These are phyloP conservation scores for Exophiala dermatitidis DNA, from an alignment of 2,329 filamentous ascomycete genomes.

Conservation along the genomic window DNA sequence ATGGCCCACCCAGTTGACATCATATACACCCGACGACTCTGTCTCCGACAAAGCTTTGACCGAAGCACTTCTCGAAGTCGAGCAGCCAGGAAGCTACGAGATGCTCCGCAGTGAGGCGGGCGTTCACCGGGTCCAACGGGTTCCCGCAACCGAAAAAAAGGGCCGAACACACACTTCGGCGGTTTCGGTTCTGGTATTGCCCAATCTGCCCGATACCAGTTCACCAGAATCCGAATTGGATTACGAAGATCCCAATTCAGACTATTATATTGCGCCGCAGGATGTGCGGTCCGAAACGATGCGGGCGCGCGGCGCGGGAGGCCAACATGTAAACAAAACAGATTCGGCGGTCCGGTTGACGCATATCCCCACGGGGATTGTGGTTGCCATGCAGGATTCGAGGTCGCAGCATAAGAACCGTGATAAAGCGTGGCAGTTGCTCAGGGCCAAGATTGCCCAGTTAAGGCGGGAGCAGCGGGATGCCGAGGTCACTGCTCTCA, in stretches of 20 bases:
- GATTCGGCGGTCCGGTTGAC: slow-evolving; percentile 92
- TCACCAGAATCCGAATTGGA: slow-evolving; percentile 48
- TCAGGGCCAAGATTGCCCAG: slow-evolving; percentile 76
- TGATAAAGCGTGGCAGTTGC: slow-evolving; percentile 74
- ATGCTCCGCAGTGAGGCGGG: slow-evolving; percentile 79
- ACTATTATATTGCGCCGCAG: slow-evolving; percentile 79
- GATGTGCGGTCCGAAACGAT: slow-evolving; percentile 84
- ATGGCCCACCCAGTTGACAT: slow-evolving; percentile 61
- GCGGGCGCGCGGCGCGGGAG: slow-evolving; percentile 84
- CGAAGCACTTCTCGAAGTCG: slow-evolving; percentile 82
- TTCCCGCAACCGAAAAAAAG: slow-evolving; percentile 83
- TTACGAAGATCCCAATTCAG: slow-evolving; percentile 75
- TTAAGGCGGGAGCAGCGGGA: slow-evolving; percentile 73
- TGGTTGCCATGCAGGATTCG: slow-evolving; percentile 87
- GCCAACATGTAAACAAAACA: slow-evolving; percentile 97
- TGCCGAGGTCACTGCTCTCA: slow-evolving; percentile 65
- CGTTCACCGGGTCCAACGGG: slow-evolving; percentile 88
- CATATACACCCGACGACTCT: slow-evolving; percentile 69
- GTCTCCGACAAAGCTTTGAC: slow-evolving; percentile 55
- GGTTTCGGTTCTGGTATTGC: slow-evolving; percentile 84
- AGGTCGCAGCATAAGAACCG: slow-evolving; percentile 86
- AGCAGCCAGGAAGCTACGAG: slow-evolving; percentile 70
- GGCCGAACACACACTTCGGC: slow-evolving; percentile 91
- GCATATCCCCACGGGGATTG: slow-evolving; percentile 76
- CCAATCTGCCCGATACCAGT: slow-evolving; percentile 60